Percentiles rank a stretch among this genome's conserved stretches.
phyloP scores from a whole-genome alignment of 73 alveolate species.

The Breviolum minutum region DNA sequence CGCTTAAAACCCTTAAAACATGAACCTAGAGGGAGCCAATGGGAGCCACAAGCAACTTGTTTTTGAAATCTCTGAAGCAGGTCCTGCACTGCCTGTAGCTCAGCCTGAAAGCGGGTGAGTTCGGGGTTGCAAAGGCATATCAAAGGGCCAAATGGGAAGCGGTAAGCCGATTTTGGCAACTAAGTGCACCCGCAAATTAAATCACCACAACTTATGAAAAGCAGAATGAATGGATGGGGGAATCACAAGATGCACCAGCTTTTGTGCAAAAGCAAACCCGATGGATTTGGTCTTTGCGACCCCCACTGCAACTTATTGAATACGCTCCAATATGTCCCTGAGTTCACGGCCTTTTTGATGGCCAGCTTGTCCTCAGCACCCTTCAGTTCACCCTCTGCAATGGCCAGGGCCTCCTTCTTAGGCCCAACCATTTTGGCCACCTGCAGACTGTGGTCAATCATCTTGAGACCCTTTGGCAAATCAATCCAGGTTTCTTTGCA shows the following conservation, averaged over 20 bases:
- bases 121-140: background rate
- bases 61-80: background rate
- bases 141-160: too few species aligned
- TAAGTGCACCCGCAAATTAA: too few species aligned
- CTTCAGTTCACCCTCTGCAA: conserved; percentile 98
- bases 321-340: background rate
- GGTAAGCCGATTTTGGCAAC: too few species aligned
- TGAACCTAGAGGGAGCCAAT: too few species aligned
- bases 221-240: background rate
- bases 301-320: background rate
- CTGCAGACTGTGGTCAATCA: conserved; percentile 13
- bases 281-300: background rate
- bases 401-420: conserved; percentile 98
- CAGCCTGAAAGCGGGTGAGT: background rate
- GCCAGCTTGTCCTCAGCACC: conserved; percentile 46
- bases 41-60: too few species aligned
- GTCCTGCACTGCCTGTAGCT: conserved; percentile 67
- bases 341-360: conserved; percentile 40
- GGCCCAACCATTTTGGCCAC: conserved; percentile 99
- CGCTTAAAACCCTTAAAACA: too few species aligned
- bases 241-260: background rate
- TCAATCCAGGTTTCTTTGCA: too few species aligned
- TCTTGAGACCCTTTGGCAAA: background rate
- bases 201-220: too few species aligned
- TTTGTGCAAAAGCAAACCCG: background rate